Evolutionary conservation across 805 yeast genomes (phyloP).

Genomic region (Pichia eremophila): DNA sequence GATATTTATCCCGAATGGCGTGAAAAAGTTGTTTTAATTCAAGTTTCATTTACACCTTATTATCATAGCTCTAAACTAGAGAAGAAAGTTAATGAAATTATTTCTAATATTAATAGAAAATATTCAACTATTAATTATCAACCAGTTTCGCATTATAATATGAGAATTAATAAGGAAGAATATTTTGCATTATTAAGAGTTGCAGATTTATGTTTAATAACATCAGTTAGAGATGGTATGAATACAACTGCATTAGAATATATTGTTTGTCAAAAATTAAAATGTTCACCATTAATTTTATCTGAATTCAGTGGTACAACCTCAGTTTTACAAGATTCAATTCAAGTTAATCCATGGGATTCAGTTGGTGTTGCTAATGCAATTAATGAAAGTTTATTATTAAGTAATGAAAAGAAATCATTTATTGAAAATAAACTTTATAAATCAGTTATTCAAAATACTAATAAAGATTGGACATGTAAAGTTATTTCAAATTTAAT

Average conservation of each 20-base stretch:
- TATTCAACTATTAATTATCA: constrained; percentile 75
- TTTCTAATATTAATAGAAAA: constrained; percentile 71
- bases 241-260: constrained; percentile 91
- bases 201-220: constrained; percentile 84
- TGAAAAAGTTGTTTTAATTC: constrained; percentile 71
- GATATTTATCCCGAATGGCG: constrained; percentile 92
- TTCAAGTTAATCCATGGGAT: constrained; percentile 95
- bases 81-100: constrained; percentile 73
- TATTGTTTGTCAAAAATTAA: constrained; percentile 74
- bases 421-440: constrained; percentile 46
- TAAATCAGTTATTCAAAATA: constrained; percentile 53
- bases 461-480: constrained; percentile 76
- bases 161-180: constrained; percentile 80
- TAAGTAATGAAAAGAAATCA: constrained; percentile 39
- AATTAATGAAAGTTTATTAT: constrained; percentile 56
- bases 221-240: constrained; percentile 93
- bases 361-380: constrained; percentile 84
- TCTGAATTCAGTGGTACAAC: constrained; percentile 93
- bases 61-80: constrained; percentile 58
- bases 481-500: constrained; percentile 40
- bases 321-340: constrained; percentile 58
- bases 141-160: constrained; percentile 89
- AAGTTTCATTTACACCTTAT: constrained; percentile 77
- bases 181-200: constrained; percentile 79
- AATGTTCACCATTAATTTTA: constrained; percentile 67